phyloP scores from a whole-genome alignment of 306 rosid genomes.

The Cajanus cajan region DNA sequence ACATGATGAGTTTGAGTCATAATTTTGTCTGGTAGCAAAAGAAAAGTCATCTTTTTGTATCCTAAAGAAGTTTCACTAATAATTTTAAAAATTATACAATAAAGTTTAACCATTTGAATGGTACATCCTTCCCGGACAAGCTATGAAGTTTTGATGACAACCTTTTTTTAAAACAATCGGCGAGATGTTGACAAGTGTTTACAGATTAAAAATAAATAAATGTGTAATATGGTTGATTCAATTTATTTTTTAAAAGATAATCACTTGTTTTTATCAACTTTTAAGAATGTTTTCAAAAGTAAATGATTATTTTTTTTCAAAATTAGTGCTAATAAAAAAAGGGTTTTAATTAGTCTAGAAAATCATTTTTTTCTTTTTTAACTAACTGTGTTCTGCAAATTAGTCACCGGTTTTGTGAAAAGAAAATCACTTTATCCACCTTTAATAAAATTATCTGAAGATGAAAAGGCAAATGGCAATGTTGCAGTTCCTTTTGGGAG shows the following conservation, averaged over 20 bases:
- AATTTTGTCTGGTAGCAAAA: neutral
- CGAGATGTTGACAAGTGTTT: neutral
- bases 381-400: neutral
- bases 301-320: neutral
- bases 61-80: neutral
- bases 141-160: neutral
- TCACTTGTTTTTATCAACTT: neutral
- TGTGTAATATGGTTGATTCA: neutral
- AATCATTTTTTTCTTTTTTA: neutral
- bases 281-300: neutral
- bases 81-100: neutral
- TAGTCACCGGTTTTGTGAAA: neutral
- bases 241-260: neutral
- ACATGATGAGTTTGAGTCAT: neutral
- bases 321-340: neutral
- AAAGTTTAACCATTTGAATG: neutral
- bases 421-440: neutral
- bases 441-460: neutral
- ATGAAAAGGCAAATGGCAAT: slow-evolving; percentile 10
- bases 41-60: neutral
- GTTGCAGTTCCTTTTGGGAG: slow-evolving; percentile 13
- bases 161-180: neutral
- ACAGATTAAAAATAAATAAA: neutral
- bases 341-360: neutral
- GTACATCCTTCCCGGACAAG: neutral